Base-by-base conservation (phyloP, 2,329 filamentous ascomycete species). In the Hypoxylon sp. region DNA sequence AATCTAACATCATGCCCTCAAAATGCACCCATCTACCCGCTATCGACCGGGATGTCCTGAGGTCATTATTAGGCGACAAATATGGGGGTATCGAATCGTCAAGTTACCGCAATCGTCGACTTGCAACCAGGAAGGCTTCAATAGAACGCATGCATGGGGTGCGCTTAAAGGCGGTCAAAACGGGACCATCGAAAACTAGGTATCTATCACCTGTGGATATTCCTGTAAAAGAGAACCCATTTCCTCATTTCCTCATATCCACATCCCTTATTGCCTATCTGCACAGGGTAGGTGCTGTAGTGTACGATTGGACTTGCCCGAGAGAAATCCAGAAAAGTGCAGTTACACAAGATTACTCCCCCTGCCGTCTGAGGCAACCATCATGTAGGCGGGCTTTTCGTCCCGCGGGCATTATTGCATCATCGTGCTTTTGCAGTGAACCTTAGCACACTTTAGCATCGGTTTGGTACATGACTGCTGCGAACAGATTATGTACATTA, bases 91-190 rank as follows among this genome's bases (percentile, higher is more conserved):
- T 50, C 16, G 32, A 20, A 26, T 61, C 52, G 38, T 56, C 51
- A 44, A 64, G 66, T 61, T 64, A 54, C 58, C 58, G 20, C 49
- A 58, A 64, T 40, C 58, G 40, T 62, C 57, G 51, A 40, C 36
- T 50, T 57, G 22, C 49, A 56, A 61, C 60, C 38, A 49, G 36
- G 63, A 60, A 62, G 28, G 12, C 54, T 63, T 59, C 61, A 65
- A 65, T 62, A 67, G 42, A 20, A 56, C 33, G 52, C 42, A 56
- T 52, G 50, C 61, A 62, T 49, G 56, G 63, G 58, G 38, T n/a
- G n/a, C 55, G 32, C 36, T 46, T 54, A 49, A 53, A 58, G 53
- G 62, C 65, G 68, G 68, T 69, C 66, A 69, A 65, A 57, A 32
- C 44, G 8, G 26, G 32, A 48, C 57, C 46, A 42, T 60, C 45